Base-by-base conservation (phyloP, 495 filamentous ascomycete genomes). In the Neurospora sublineolata region DNA sequence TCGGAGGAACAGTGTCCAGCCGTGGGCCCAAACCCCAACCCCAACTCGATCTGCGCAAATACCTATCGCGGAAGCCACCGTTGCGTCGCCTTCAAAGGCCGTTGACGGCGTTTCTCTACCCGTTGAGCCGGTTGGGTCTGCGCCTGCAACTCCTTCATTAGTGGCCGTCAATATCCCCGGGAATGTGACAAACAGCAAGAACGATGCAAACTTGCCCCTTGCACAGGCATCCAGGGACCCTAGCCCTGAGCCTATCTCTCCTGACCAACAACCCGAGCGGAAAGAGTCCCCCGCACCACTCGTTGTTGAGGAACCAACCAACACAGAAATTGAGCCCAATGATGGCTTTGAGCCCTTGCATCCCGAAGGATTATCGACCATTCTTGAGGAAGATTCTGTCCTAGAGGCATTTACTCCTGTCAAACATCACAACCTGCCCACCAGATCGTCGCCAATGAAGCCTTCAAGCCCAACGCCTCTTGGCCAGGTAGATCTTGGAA, bases 291-390 rank as follows among this genome's bases (percentile, higher is more conserved):
- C 52, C 6, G 27, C 52, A 18, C 52, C 52, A 16, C 52, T 64
- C 7, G 3, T 64, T 64, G 14, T 64, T 52, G 60, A 70, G 9
- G 69, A 72, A 33, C 18, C 30, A 20, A 11, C 27, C n/a, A 70
- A 18, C 1, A 41, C 46, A 30, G 71, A 20, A 33, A 64, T 18
- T 14, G 40, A 69, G 10, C 38, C 37, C 16, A 72, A 76, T 1
- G 64, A 64, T 16, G 60, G 44, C 27, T 76, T 74, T 60, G 58
- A 20, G 2, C 67, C 71, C 9, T 70, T 73, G n/a, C 72, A 79
- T 30, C 75, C 77, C 1, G 77, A 79, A 68, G 75, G 76, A 5
- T 70, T 79, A 10, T 77, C 77, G 30, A 79, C 77, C 18, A 79
- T 79, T 38, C 77, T 73, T 37, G 77, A 79, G 39, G 77, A 79